These are phyloP conservation scores for Malassezia pachydermatis DNA, from an alignment of 1,284 basidiomycete genomes.

Conservation along the genomic window DNA sequence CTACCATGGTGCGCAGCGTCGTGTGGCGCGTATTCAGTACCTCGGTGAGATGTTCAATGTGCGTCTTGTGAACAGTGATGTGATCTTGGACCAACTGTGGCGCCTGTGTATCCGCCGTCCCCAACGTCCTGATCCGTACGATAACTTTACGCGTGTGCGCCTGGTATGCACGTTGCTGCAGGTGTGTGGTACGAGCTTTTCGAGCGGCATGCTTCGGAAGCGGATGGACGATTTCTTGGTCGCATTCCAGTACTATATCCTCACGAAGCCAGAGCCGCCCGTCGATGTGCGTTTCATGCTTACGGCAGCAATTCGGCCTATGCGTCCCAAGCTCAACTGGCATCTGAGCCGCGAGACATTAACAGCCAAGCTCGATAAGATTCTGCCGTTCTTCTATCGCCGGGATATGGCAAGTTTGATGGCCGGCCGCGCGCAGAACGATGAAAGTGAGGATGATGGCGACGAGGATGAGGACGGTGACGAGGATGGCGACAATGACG, in stretches of 20 bases:
- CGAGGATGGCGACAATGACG: slow-evolving; percentile 3
- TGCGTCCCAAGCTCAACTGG: slow-evolving; percentile 14
- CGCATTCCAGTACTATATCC: slow-evolving; percentile 6
- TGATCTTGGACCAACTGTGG: slow-evolving; percentile 92
- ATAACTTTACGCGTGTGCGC: slow-evolving; percentile 90
- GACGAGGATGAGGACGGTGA: slow-evolving; percentile 16
- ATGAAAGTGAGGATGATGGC: neutral
- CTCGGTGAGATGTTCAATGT: slow-evolving; percentile 96
- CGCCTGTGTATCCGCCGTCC: slow-evolving; percentile 88
- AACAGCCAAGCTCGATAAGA: neutral
- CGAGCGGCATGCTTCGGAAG: slow-evolving; percentile 51
- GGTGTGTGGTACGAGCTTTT: slow-evolving; percentile 95
- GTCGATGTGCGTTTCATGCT: slow-evolving; percentile 99
- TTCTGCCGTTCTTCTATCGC: neutral
- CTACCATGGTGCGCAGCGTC: slow-evolving; percentile 86
- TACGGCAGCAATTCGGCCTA: slow-evolving; percentile 56
- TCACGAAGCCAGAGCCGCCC: slow-evolving; percentile 67
- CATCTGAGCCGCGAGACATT: neutral
- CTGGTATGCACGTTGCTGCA: slow-evolving; percentile 85
- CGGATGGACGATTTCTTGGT: slow-evolving; percentile 9
- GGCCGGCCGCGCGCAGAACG: neutral
- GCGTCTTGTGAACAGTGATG: slow-evolving; percentile 72
- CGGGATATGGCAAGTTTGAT: neutral
- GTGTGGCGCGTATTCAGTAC: slow-evolving; percentile 82
- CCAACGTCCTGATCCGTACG: slow-evolving; percentile 71